phyloP scores from a whole-genome alignment of 208 protist genomes.

The Leishmania major region DNA sequence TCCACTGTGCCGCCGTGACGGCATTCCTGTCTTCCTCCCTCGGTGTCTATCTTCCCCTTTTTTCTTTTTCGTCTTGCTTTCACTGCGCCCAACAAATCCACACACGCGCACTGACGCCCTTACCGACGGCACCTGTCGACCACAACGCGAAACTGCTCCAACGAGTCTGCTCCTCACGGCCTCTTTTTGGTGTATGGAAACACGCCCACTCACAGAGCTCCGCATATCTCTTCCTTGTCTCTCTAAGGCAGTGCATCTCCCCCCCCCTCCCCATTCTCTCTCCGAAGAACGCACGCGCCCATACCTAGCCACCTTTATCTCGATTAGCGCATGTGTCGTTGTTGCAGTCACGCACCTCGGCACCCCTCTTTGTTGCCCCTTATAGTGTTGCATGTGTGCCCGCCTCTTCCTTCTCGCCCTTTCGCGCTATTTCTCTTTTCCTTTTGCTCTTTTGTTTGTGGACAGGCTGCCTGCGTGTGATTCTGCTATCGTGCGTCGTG shows the following conservation, averaged over 20 bases:
- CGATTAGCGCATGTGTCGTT: not conserved
- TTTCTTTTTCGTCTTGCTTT: not conserved
- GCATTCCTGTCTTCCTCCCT: not conserved
- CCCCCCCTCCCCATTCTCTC: too few species aligned
- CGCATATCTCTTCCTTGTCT: not conserved
- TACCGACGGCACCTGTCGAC: not conserved
- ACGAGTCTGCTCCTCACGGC: not conserved
- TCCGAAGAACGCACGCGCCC: not conserved
- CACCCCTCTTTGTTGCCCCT: not conserved
- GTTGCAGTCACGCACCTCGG: not conserved
- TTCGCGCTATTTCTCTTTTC: not conserved
- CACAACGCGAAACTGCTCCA: not conserved
- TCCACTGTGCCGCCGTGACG: not conserved
- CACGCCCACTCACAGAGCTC: not conserved
- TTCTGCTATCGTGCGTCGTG: not conserved
- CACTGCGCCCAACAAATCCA: not conserved
- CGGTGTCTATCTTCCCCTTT: not conserved
- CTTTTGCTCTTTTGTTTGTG: not conserved
- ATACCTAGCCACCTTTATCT: not conserved
- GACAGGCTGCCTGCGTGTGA: not conserved
- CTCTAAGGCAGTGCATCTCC: not conserved
- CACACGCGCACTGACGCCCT: not conserved
- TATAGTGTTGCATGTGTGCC: not conserved
- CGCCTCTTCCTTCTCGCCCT: not conserved
- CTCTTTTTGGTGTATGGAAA: not conserved